Percentiles rank a stretch among this genome's conserved stretches.
These are phyloP conservation scores for Penicillium sp. DNA, from an alignment of 2,329 filamentous ascomycete species.

Conservation along the genomic window DNA sequence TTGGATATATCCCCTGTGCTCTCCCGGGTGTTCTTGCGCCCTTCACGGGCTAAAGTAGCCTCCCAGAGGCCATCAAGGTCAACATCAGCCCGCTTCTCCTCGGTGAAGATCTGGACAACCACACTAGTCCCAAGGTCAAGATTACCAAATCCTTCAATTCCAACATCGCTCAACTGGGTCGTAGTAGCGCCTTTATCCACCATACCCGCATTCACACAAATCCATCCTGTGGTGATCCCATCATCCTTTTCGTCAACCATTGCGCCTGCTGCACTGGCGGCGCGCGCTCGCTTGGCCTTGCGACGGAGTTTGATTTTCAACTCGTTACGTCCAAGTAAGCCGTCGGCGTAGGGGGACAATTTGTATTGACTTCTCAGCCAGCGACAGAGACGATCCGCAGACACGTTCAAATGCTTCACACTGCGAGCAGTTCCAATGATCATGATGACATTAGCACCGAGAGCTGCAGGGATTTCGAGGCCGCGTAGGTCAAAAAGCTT, in stretches of 20 bases:
- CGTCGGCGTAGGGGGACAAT: slow-evolving; percentile 76
- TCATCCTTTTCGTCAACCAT: slow-evolving; percentile 64
- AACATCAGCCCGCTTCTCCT: slow-evolving; percentile 65
- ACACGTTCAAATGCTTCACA: slow-evolving; percentile 88
- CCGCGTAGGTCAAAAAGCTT: slow-evolving; percentile 76
- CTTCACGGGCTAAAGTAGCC: slow-evolving; percentile 43
- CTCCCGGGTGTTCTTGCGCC: slow-evolving; percentile 37
- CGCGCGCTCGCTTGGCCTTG: slow-evolving; percentile 74
- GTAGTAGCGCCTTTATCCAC: slow-evolving; percentile 53
- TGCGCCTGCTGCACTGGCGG: slow-evolving; percentile 70
- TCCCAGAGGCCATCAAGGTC: slow-evolving; percentile 66
- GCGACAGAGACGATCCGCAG: slow-evolving; percentile 81
- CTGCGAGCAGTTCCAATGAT: slow-evolving; percentile 86
- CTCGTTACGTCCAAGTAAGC: slow-evolving; percentile 84
- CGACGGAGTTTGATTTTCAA: slow-evolving; percentile 81
- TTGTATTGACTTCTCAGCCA: slow-evolving; percentile 75
- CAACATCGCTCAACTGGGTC: slow-evolving; percentile 25
- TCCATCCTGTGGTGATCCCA: slow-evolving; percentile 89
- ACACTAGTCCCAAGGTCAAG: slow-evolving; percentile 57
- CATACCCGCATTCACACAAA: slow-evolving; percentile 84
- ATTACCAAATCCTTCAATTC: slow-evolving; percentile 73
- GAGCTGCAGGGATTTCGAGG: slow-evolving; percentile 79
- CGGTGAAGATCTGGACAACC: slow-evolving; percentile 70
- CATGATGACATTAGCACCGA: slow-evolving; percentile 90
- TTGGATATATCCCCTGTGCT: slow-evolving; percentile 25